phyloP scores from a whole-genome alignment of 805 yeast genomes.

The Starmerella geochares region DNA sequence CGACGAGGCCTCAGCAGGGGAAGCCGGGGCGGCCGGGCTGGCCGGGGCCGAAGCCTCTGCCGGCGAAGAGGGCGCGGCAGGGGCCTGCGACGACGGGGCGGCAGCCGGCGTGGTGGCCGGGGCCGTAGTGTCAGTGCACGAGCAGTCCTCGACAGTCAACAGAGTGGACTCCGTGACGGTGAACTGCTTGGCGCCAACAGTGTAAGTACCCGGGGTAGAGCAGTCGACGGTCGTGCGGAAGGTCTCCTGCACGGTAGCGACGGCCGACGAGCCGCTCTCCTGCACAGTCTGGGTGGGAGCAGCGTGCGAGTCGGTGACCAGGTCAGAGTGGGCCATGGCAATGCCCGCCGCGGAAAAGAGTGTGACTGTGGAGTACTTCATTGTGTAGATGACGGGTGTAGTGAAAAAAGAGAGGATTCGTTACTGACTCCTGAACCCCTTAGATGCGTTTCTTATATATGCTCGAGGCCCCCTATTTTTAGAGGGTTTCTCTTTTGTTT shows the following conservation, averaged over 20 bases:
- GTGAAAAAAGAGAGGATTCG: background rate
- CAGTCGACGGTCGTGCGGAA: constrained; percentile 21
- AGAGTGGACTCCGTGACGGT: constrained; percentile 42
- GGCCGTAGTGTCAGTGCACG: constrained; percentile 51
- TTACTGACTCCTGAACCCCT: background rate
- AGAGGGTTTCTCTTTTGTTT: background rate
- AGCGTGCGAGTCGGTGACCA: constrained; percentile 1
- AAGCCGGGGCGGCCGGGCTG: constrained; percentile 9
- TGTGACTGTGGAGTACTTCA: constrained; percentile 5
- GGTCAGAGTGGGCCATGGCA: background rate
- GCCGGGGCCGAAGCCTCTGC: constrained; percentile 18
- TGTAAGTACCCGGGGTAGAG: constrained; percentile 22
- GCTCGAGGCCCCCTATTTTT: background rate
- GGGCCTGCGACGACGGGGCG: constrained; percentile 3
- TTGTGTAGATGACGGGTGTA: background rate
- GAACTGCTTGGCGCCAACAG: constrained; percentile 19
- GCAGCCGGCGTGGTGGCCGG: constrained; percentile 35
- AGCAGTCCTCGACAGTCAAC: constrained; percentile 48
- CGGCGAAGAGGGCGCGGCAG: constrained; percentile 3
- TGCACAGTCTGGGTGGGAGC: background rate
- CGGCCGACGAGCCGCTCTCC: constrained; percentile 7
- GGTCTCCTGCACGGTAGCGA: constrained; percentile 7
- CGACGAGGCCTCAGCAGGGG: background rate
- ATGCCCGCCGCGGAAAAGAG: background rate
- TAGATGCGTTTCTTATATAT: background rate